A percentile compares a stretch with the other conserved stretches of the same genome.
Conservation (phyloP, 2,329 filamentous ascomycete genomes). For the Podosphaera leucotricha region DNA sequence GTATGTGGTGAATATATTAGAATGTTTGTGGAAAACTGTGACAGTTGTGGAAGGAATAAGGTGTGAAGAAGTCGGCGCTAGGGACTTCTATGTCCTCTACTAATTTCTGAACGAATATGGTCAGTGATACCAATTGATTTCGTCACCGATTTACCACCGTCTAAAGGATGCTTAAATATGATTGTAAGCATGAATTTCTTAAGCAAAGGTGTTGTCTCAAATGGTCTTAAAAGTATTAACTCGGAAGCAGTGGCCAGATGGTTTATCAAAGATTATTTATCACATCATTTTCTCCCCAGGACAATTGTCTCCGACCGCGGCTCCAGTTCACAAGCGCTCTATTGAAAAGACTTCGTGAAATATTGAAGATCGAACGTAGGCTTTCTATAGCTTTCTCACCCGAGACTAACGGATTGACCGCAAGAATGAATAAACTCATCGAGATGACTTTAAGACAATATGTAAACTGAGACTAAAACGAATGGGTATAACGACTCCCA, state of each 20-base stretch:
- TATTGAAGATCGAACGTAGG: constrained; percentile 1
- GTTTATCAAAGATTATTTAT: not conserved
- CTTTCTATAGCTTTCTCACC: constrained; percentile 3
- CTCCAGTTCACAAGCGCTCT: too few relatives aligned
- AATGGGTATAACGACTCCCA: constrained; percentile 2
- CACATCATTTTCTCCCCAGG: too few relatives aligned
- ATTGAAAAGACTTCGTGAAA: too few relatives aligned
- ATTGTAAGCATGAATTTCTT: not conserved
- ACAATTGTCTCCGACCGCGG: too few relatives aligned
- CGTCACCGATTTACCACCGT: not conserved
- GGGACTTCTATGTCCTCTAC: constrained; percentile 1
- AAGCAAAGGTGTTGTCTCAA: not conserved
- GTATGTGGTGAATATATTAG: not conserved
- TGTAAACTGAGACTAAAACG: constrained; percentile 2
- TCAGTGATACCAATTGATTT: constrained; percentile 2
- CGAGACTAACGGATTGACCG: not conserved
- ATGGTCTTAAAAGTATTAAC: not conserved
- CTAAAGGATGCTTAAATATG: not conserved
- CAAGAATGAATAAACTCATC: constrained; percentile 1
- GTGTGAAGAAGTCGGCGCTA: not conserved
- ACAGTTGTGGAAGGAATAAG: not conserved
- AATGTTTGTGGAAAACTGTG: not conserved
- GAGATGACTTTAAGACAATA: constrained; percentile 1
- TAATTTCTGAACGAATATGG: constrained; percentile 1
- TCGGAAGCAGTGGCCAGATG: not conserved